Percentiles rank a stretch among this genome's conserved stretches.
These are phyloP conservation scores for Globisporangium camurandrum DNA, from an alignment of 352 stramenopile species.

Conservation along the genomic window DNA sequence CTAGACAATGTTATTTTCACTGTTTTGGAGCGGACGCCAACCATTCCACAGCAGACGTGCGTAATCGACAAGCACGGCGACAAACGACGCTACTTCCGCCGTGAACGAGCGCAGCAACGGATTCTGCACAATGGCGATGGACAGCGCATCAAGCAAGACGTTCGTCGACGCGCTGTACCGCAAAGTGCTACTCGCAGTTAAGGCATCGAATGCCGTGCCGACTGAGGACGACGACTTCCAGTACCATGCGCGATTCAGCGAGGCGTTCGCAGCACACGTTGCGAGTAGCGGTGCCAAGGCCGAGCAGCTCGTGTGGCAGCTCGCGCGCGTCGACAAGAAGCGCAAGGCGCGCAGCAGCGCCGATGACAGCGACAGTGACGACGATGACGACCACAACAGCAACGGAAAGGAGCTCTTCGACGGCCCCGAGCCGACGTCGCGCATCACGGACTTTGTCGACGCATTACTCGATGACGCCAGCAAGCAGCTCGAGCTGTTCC, in stretches of 20 bases:
- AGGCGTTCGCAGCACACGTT: conserved; percentile 34
- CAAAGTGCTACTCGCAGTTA: conserved; percentile 69
- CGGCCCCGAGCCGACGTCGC: conserved; percentile 59
- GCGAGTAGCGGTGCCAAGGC: conserved; percentile 28
- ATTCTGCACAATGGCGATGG: conserved; percentile 7
- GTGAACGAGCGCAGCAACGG: no score
- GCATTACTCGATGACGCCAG: conserved; percentile 73
- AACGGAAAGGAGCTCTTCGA: conserved; percentile 53
- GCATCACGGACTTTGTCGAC: conserved; percentile 75
- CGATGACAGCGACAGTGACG: conserved; percentile 23
- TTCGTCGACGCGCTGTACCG: conserved; percentile 65
- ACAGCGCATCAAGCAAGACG: conserved; percentile 12
- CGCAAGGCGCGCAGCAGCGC: conserved; percentile 7
- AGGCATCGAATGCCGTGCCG: conserved; percentile 71
- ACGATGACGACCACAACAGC: conserved; percentile 34
- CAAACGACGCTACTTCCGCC: no score
- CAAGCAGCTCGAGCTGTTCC: conserved; percentile 63
- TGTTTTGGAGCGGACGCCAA: no score
- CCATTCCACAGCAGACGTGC: no score
- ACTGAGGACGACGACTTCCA: conserved; percentile 82
- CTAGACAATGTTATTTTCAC: no score
- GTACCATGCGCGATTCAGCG: conserved; percentile 73
- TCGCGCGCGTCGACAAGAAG: conserved; percentile 26
- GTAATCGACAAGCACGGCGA: no score
- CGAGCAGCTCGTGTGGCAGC: conserved; percentile 41